phyloP scores from a whole-genome alignment of 2,329 filamentous ascomycete species.

The Cadophora sp. region DNA sequence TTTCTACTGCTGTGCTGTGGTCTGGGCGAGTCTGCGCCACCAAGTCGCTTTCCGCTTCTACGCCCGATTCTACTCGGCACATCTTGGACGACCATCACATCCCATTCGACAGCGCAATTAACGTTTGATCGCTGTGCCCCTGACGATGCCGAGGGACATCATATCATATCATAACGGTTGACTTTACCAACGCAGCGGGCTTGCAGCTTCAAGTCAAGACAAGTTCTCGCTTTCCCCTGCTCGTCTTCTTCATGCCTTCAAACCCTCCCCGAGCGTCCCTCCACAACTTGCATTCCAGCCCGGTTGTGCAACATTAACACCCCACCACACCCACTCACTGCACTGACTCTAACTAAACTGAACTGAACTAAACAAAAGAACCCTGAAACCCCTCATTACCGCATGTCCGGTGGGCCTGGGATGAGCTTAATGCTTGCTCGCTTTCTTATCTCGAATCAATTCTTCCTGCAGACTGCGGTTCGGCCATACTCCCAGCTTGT shows the following conservation, averaged over 20 bases:
- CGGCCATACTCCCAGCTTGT: not conserved
- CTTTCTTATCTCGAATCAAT: conserved; percentile 3
- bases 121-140: not conserved
- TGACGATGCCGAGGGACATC: not conserved
- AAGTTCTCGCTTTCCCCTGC: conserved; percentile 3
- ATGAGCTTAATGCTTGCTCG: not conserved
- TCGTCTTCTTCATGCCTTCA: conserved; percentile 1
- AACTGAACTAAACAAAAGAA: conserved; percentile 4
- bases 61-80: not conserved
- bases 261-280: not conserved
- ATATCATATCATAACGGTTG: too few relatives aligned
- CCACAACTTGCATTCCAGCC: not conserved
- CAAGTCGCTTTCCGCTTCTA: not conserved
- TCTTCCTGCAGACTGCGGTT: not conserved
- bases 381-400: conserved; percentile 12
- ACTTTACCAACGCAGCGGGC: not conserved
- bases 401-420: not conserved
- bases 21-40: conserved; percentile 5
- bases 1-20: not conserved
- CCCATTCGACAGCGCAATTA: not conserved
- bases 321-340: not conserved
- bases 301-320: not conserved
- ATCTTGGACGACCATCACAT: not conserved
- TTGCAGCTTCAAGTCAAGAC: not conserved
- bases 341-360: not conserved